phyloP scores from a whole-genome alignment of 2,329 filamentous ascomycete species.

The Stachybotrys echinatus region DNA sequence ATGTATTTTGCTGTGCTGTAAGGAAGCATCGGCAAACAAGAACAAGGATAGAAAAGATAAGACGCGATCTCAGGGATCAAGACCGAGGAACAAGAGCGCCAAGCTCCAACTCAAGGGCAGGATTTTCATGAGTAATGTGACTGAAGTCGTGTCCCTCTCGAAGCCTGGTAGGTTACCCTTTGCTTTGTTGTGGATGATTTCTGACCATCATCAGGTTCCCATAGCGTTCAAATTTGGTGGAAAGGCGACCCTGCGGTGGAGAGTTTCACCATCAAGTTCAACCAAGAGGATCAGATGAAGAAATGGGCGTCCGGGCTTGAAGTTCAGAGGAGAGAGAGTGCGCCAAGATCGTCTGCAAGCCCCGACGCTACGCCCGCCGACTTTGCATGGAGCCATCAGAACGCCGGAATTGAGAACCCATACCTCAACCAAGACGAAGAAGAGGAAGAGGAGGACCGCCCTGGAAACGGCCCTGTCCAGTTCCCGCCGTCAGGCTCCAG shows the following conservation, averaged over 20 bases:
- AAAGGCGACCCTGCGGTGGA: constrained; percentile 94
- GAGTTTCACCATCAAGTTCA: constrained; percentile 92
- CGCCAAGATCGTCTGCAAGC: constrained; percentile 40
- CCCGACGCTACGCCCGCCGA: constrained; percentile 57
- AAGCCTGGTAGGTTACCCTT: constrained; percentile 72
- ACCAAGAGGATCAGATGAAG: constrained; percentile 86
- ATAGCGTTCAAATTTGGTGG: constrained; percentile 97
- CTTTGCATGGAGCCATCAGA: constrained; percentile 71
- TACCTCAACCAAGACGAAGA: constrained; percentile 64
- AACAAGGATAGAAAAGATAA: constrained; percentile 71
- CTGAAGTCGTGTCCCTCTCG: constrained; percentile 80
- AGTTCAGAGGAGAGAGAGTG: constrained; percentile 62
- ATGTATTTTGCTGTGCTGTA: constrained; percentile 92
- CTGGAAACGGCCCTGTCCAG: constrained; percentile 28
- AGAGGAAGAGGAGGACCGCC: constrained; percentile 50
- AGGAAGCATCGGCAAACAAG: constrained; percentile 85
- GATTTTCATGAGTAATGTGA: constrained; percentile 99
- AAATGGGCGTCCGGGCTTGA: constrained; percentile 85
- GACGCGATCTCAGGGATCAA: constrained; percentile 50
- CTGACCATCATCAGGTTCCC: constrained; percentile 60
- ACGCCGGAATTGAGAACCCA: constrained; percentile 69
- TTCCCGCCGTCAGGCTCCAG: constrained; percentile 22
- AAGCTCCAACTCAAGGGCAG: constrained; percentile 93
- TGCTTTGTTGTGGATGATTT: constrained; percentile 1
- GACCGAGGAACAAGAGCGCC: constrained; percentile 58